Base-by-base conservation (phyloP, 2,329 filamentous ascomycete species). In the Paecilomyces formosus region DNA sequence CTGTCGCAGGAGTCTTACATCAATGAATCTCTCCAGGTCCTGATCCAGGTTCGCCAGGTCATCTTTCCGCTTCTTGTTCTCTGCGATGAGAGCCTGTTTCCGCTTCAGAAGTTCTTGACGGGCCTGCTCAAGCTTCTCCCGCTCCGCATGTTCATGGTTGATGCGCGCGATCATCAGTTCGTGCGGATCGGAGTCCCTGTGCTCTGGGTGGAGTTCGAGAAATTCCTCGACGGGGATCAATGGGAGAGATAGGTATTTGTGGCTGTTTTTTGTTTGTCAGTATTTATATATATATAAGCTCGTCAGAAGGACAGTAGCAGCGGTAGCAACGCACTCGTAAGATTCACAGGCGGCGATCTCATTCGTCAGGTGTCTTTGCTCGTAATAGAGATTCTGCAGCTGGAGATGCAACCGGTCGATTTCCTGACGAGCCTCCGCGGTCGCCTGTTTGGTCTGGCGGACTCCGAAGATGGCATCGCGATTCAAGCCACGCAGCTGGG, bases 311-410 rank as follows among this genome's bases (percentile, higher is more conserved):
- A 6, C 24, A 26, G 6, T 26, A 26, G 52, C 24, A 31, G 24
- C 24, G 24, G 24, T 26, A 26, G 24, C 24, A 12, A 83, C 89
- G 62, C 78, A 96, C 91, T 96, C 90, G 67, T 95, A 97, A 55
- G 87, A 88, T 71, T 96, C 90, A 73, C 94, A 97, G 8, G 90
- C 91, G 0, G 85, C 80, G 61, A 99, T 97, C 76, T 99, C 94
- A 54, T 90, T 90, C 63, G 89, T 86, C 57, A 99, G 78, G 74
- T 97, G 92, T 57, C 90, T 82, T 77, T 97, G 92, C 74, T 99
- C 93, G 70, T 99, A 99, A 73, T 94, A 95, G 7, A 99, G 79
- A 70, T 99, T 99, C 75, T 97, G 93, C 57, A 99, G 81, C 70
- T 96, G 90, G 39, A 99, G 81, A 71, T 97, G 92, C 61, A 99